A percentile compares a stretch with the other conserved stretches of the same genome.
These are phyloP conservation scores for Thamnidium elegans DNA, from an alignment of 192 early-diverging fungal species.

Conservation along the genomic window DNA sequence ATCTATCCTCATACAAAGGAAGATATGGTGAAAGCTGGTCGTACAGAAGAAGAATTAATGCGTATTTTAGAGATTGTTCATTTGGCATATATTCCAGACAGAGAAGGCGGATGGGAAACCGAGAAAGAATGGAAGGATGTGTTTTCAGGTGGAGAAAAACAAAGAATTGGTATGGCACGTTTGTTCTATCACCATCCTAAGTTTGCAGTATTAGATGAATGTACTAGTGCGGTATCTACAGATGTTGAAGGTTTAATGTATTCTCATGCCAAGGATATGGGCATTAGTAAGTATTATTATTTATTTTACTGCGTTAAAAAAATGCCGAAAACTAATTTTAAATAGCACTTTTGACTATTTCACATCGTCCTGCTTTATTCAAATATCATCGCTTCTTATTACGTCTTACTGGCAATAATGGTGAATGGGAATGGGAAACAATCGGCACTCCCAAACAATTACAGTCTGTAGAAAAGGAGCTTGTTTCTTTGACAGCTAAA, in stretches of 20 bases:
- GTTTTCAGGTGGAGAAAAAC: constrained; percentile 95
- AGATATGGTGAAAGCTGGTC: constrained; percentile 71
- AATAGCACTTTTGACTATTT: constrained; percentile 82
- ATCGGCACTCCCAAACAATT: constrained; percentile 79
- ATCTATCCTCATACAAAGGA: constrained; percentile 90
- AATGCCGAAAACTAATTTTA: background rate
- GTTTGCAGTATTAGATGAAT: constrained; percentile 97
- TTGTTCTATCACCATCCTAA: constrained; percentile 95
- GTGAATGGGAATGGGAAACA: constrained; percentile 73
- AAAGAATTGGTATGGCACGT: constrained; percentile 91
- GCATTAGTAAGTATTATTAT: constrained; percentile 63
- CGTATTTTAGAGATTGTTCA: constrained; percentile 83
- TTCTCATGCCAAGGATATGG: constrained; percentile 73
- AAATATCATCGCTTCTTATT: constrained; percentile 95
- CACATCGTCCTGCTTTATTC: constrained; percentile 92
- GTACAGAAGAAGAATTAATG: constrained; percentile 80
- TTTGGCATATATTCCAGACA: constrained; percentile 71
- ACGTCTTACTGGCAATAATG: constrained; percentile 89
- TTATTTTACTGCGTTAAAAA: background rate
- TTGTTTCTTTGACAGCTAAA: constrained; percentile 62
- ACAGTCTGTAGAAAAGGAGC: constrained; percentile 85
- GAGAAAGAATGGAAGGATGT: constrained; percentile 91
- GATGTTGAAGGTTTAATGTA: constrained; percentile 94
- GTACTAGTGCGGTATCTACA: constrained; percentile 80
- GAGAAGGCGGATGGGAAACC: constrained; percentile 89